phyloP scores from a whole-genome alignment of 108 stramenopile genomes.

The Skeletonema costatum region DNA sequence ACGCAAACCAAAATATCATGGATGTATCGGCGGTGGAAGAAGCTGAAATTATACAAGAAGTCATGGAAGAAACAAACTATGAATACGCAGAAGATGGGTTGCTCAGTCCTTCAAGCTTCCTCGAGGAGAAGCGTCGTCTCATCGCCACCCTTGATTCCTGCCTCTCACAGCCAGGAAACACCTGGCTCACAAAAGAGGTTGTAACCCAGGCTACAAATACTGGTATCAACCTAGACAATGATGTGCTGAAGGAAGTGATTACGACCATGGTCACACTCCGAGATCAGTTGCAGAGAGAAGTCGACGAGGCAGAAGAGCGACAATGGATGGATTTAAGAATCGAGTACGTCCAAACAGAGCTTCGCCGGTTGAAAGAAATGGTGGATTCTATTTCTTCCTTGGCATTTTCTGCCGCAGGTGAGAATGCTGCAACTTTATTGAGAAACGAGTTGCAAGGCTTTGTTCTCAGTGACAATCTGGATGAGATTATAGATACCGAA shows the following conservation, averaged over 20 bases:
- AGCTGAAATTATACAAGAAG: slow-evolving; percentile 39
- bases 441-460: slow-evolving; percentile 45
- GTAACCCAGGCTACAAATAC: slow-evolving; percentile 30
- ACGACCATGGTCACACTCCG: slow-evolving; percentile 56
- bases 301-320: slow-evolving; percentile 28
- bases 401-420: slow-evolving; percentile 35
- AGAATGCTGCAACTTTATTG: slow-evolving; percentile 31
- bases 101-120: slow-evolving; percentile 37
- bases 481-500: slow-evolving; percentile 44
- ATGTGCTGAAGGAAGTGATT: slow-evolving; percentile 47
- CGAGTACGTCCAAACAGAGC: slow-evolving; percentile 30
- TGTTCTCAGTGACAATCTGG: slow-evolving; percentile 50
- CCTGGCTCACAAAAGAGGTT: slow-evolving; percentile 58
- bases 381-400: slow-evolving; percentile 29
- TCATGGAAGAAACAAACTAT: slow-evolving; percentile 50
- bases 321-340: slow-evolving; percentile 37
- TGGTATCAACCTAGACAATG: slow-evolving; percentile 41
- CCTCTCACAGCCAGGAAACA: slow-evolving; percentile 56
- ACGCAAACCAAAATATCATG: slow-evolving; percentile 4
- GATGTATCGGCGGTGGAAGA: slow-evolving; percentile 31
- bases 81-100: slow-evolving; percentile 49
- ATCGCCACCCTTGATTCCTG: slow-evolving; percentile 50
- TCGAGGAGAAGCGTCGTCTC: slow-evolving; percentile 47
- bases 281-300: slow-evolving; percentile 51
- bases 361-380: slow-evolving; percentile 43